These are phyloP conservation scores for Beta lomatogona DNA, from an alignment of 179 eudicot species.

Conservation along the genomic window DNA sequence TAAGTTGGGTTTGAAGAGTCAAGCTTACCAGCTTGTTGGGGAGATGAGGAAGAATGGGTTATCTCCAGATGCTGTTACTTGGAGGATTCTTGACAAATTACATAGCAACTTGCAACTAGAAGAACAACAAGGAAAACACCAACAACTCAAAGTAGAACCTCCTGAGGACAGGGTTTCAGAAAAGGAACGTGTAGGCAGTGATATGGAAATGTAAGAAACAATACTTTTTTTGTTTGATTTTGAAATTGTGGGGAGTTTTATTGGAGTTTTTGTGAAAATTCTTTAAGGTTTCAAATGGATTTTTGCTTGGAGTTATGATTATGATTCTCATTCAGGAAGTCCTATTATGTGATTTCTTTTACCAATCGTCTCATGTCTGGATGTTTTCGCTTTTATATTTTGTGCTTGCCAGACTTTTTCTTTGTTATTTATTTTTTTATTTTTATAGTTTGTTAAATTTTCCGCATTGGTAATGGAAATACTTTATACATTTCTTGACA, in stretches of 20 bases:
- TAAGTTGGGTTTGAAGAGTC: conserved; percentile 72
- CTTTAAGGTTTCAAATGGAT: background rate
- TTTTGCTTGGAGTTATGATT: background rate
- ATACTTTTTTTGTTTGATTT: background rate
- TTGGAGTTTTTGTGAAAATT: background rate
- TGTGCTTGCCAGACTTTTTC: background rate
- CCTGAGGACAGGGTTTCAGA: background rate
- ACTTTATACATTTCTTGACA: background rate
- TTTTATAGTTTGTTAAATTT: background rate
- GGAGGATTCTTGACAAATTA: conserved; percentile 79
- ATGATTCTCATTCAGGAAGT: background rate
- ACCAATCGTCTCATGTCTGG: background rate
- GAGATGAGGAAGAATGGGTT: conserved; percentile 93
- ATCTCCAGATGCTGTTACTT: conserved; percentile 79
- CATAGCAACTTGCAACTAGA: conserved; percentile 35
- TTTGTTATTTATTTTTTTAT: background rate
- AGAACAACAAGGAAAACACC: background rate
- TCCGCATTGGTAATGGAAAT: background rate
- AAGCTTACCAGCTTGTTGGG: conserved; percentile 79
- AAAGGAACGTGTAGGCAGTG: background rate
- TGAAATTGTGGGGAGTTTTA: background rate
- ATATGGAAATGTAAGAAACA: conserved; percentile 12
- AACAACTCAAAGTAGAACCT: background rate
- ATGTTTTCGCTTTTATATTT: background rate
- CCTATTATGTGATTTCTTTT: background rate